Evolutionary conservation across 2,329 filamentous ascomycete genomes (phyloP), one percentile per base, ranked within the genome.

Genomic region (Whalleya microplaca): DNA sequence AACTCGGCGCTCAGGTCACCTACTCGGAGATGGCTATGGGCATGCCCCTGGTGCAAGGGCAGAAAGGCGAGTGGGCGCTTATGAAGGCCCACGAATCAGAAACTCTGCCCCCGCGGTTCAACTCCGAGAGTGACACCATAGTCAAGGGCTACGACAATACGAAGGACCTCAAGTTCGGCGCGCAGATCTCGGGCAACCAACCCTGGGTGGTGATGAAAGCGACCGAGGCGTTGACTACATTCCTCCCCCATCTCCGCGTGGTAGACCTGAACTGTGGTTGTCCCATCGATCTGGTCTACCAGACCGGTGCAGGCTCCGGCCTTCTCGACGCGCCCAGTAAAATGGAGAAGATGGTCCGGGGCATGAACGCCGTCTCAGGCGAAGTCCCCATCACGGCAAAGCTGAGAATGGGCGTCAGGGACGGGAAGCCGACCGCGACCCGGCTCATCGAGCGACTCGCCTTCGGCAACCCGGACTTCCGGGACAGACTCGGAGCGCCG

Each of bases 21-120:
- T 99, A 96, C 78, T 98, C 94, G 0, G 95, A 99, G 75, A 99
- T 99, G 95, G 95, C 94, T 3, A 90, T 99, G 84, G 88, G 91
- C 23, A 78, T 96, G 73, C 93, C 94, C 9, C 77, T 99, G 42
- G 82, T 99, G 5, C 92, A 97, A 73, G 95, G 95, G 37, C 85
- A 90, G 62, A 96, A 94, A 75, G 83, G 88, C 1, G 95, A 99
- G 77, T 99, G 95, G 95, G 92, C 95, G 19, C 80, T 99, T 53
- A 85, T 98, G 81, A 96, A 95, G 74, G 91, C 91, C 2, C 95
- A 99, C 71, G 87, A 92, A 71, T 90, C 88, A 6, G 95, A 99
- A 74, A 79, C 89, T 18, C 74, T 78, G 20, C 85, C 92, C 21
- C 94, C 94, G 18, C 84, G 82, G 37, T 87, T 91, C 68, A 81